phyloP scores from a whole-genome alignment of 2,329 filamentous ascomycete genomes.

The Acrocalymma vagum region DNA sequence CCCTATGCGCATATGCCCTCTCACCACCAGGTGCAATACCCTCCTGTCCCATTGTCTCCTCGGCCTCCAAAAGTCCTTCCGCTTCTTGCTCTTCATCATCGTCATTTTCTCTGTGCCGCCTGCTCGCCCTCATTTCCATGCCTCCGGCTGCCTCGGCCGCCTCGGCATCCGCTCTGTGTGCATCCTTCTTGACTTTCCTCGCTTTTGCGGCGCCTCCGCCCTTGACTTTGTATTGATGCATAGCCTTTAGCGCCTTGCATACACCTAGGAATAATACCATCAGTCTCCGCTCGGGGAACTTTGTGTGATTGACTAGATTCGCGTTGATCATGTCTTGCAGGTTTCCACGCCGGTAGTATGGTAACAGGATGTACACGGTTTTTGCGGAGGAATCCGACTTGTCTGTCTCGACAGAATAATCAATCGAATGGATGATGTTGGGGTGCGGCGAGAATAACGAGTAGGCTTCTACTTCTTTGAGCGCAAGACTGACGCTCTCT shows the following conservation, averaged over 20 bases:
- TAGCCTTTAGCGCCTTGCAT: slow-evolving; percentile 83
- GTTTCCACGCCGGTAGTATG: slow-evolving; percentile 95
- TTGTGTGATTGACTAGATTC: slow-evolving; percentile 93
- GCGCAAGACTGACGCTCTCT: slow-evolving; percentile 91
- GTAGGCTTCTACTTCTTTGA: slow-evolving; percentile 98
- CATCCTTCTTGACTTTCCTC: slow-evolving; percentile 63
- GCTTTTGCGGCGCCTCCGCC: slow-evolving; percentile 63
- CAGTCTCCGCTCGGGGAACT: slow-evolving; percentile 85
- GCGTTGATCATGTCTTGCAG: slow-evolving; percentile 98
- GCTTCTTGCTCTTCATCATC: slow-evolving; percentile 78
- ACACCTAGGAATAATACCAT: slow-evolving; percentile 94
- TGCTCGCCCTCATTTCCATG: slow-evolving; percentile 53
- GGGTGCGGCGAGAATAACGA: slow-evolving; percentile 82
- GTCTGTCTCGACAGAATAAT: slow-evolving; percentile 83
- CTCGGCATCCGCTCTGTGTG: slow-evolving; percentile 61
- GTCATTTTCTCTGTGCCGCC: slow-evolving; percentile 54
- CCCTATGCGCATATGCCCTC: slow-evolving; percentile 89
- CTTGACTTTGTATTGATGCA: slow-evolving; percentile 85
- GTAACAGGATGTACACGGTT: slow-evolving; percentile 95
- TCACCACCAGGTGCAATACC: slow-evolving; percentile 73
- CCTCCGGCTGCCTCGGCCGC: slow-evolving; percentile 53
- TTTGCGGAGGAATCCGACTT: slow-evolving; percentile 74
- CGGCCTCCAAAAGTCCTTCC: slow-evolving; percentile 82
- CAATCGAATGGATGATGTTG: slow-evolving; percentile 86
- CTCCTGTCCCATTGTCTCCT: slow-evolving; percentile 73